Evolutionary conservation across 139 green algal species (phyloP), one percentile per base, ranked within the genome.

Genomic region (Chlorella sp.): DNA sequence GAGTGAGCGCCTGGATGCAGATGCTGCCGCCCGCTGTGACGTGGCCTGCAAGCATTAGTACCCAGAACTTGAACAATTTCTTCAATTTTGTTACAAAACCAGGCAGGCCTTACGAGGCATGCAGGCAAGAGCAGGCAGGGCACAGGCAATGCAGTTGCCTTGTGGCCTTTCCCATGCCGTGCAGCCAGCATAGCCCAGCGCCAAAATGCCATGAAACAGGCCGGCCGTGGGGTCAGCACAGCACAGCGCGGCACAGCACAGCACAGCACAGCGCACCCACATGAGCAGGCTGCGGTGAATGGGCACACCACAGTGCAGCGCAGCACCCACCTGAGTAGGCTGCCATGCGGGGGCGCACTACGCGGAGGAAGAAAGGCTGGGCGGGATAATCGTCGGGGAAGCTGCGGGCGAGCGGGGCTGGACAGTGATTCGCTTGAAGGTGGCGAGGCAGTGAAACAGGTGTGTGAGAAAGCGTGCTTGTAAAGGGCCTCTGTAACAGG

Each of bases 321-420:
- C 15, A 22, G n/a, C 2, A 30, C 79, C 11, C 79, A 85, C 79
- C 79, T 16, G 36, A 40, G 42, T 69, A 85, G 30, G 12, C 11
- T 21, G 28, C 79, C 79, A 85, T 85, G 79, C 48, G 79, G 19
- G 79, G 79, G 30, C 30, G 30, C 42, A 85, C 42, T 42, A 85
- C 79, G 2, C 79, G 79, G 14, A 85, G 79, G 79, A 85, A 85
- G 79, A 85, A 85, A 42, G 79, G 79, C 30, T 64, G 21, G 30
- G 79, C 21, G 0, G 79, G 79, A 15, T 85, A 85, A 48, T 68
- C 30, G 42, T 11, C 24, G 0, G 79, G 79, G 42, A 85, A 85
- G 24, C 79, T 85, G 79, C 78, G 48, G 48, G 9, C 48, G 48
- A 57, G 7, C 9, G 48, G 48, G 48, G 48, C 37, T 2, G 28